Base-by-base conservation (phyloP, 1,284 basidiomycete species). In the Ustilago shanxiensis region DNA sequence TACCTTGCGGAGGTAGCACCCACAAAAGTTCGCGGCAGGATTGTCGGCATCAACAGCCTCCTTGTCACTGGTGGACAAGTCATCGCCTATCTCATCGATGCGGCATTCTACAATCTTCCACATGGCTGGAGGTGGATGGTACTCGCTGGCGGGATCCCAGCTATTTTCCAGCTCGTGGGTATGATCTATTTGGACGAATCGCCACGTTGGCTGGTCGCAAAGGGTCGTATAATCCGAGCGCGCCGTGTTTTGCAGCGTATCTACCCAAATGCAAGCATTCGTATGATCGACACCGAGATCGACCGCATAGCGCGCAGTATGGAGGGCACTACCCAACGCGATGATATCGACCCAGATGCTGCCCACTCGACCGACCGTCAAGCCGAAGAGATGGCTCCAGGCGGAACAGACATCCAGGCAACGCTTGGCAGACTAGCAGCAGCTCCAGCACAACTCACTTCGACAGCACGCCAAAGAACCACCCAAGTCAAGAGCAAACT, bases 91-190 rank as follows among this genome's bases (percentile, higher is more conserved):
- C 31, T 72, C 14, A 63, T 83, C 26, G 68, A 78, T 39, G 80
- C 82, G 8, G 67, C 71, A 3, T 75, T 83, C 50, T 83, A 79
- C 60, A 66, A 77, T 22, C 29, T 82, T 13, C 73, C 81, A 4
- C 79, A 83, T 29, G 77, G 77, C 5, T 83, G 82, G 82, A 53
- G 82, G 11, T 83, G 79, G 78, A 83, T 83, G 82, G 78, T 79
- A 13, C 62, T 83, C 4, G 71, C 66, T 3, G 79, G 77, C 5
- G 76, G 71, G 6, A 35, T 80, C 9, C 82, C 82, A 5, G 82
- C 82, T 7, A 28, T 83, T 1, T 63, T 78, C 5, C 82, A 83
- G 60, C 64, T 83, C 35, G 61, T 80, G 0, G 79, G 81, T 4
- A 73, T 83, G 59, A 56, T 81, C 55, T 80, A 80, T 26, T 54